Conservation (phyloP, 2,329 filamentous ascomycete species). For the Dothideomycetes sp. region DNA sequence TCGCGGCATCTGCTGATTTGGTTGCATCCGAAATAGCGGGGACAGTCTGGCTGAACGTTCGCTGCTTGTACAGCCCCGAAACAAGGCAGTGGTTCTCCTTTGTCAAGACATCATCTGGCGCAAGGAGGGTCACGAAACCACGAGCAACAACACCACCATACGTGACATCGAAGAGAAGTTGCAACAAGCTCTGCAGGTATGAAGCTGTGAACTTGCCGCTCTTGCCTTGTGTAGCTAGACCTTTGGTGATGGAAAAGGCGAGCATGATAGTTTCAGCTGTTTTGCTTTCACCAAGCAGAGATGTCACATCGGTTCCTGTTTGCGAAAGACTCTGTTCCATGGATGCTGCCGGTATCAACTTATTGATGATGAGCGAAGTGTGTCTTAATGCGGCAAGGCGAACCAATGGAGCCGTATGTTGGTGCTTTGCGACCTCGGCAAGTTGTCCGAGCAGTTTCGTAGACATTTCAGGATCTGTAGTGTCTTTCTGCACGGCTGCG, state of each 20-base stretch:
- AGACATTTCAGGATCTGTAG: slow-evolving; percentile 20
- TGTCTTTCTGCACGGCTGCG: slow-evolving; percentile 35
- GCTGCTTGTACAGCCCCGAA: slow-evolving; percentile 52
- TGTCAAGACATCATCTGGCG: slow-evolving; percentile 49
- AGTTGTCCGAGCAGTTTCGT: slow-evolving; percentile 25
- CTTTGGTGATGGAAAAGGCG: slow-evolving; percentile 51
- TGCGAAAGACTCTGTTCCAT: slow-evolving; percentile 16
- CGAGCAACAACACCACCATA: slow-evolving; percentile 40
- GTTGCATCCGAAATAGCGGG: slow-evolving; percentile 45
- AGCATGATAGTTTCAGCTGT: slow-evolving; percentile 37
- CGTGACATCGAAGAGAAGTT: slow-evolving; percentile 35
- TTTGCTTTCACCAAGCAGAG: slow-evolving; percentile 23
- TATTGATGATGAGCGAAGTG: slow-evolving; percentile 36
- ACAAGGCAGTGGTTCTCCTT: slow-evolving; percentile 51
- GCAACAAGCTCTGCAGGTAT: slow-evolving; percentile 36
- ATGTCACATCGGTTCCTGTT: slow-evolving; percentile 23
- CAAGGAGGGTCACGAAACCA: slow-evolving; percentile 48
- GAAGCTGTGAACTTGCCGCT: slow-evolving; percentile 30
- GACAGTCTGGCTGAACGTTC: slow-evolving; percentile 48
- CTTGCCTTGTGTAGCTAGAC: slow-evolving; percentile 45
- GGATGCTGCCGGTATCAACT: slow-evolving; percentile 31
- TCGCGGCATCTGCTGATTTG: slow-evolving; percentile 28
- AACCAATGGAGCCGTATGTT: slow-evolving; percentile 2
- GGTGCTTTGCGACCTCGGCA: slow-evolving; percentile 19
- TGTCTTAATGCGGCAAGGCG: slow-evolving; percentile 23